Conservation (phyloP, 805 yeast species). For the Saccharomycopsis babjevae region DNA sequence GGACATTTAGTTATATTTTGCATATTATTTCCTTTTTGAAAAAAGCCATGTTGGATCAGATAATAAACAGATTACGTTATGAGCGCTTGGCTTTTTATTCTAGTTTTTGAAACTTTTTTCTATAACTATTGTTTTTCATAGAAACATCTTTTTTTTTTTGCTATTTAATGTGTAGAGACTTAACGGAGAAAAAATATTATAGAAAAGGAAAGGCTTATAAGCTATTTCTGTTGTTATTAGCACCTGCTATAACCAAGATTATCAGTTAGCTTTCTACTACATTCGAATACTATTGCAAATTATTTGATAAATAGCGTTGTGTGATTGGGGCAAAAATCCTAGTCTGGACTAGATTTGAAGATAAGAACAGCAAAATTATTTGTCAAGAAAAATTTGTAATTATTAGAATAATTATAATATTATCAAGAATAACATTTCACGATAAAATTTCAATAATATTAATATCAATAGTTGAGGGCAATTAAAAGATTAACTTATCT, state of each 20-base stretch:
- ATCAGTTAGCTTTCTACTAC: neutral
- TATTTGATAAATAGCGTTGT: neutral
- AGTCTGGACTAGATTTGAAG: neutral
- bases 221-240: neutral
- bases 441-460: neutral
- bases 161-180: neutral
- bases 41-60: neutral
- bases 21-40: neutral
- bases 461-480: too few species aligned
- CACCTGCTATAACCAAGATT: neutral
- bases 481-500: neutral
- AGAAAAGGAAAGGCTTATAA: neutral
- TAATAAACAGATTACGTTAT: neutral
- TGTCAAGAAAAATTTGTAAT: neutral
- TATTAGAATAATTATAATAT: neutral
- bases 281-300: neutral
- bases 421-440: neutral
- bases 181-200: neutral
- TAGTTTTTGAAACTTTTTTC: neutral
- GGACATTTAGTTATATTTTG: neutral
- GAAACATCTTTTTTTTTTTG: neutral
- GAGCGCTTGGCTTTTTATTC: neutral
- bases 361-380: neutral
- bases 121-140: neutral
- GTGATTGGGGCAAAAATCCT: neutral